phyloP scores from a whole-genome alignment of 2,329 filamentous ascomycete genomes.

The Xylariaceae sp. region DNA sequence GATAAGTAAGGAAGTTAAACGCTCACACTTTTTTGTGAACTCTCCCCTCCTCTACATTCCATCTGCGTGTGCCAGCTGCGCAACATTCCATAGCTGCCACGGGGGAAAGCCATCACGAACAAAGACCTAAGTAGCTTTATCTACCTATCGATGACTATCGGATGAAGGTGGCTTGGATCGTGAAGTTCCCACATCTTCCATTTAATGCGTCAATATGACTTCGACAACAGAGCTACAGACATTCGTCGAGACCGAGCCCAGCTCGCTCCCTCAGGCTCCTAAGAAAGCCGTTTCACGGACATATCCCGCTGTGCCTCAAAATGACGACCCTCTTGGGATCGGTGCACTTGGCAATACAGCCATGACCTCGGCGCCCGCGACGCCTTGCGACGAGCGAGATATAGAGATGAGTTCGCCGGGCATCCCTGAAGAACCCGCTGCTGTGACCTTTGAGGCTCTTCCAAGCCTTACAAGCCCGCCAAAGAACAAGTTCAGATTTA shows the following conservation, averaged over 20 bases:
- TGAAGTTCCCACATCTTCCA: too few relatives aligned
- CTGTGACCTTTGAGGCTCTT: conserved; percentile 20
- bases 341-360: conserved; percentile 9
- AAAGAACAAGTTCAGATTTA: conserved; percentile 68
- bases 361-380: conserved; percentile 11
- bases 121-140: too few relatives aligned
- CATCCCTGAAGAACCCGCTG: conserved; percentile 14
- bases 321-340: conserved; percentile 22
- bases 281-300: conserved; percentile 36
- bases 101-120: too few relatives aligned
- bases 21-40: too few relatives aligned
- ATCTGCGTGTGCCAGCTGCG: too few relatives aligned
- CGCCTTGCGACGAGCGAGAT: conserved; percentile 23
- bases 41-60: too few relatives aligned
- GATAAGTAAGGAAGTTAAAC: too few relatives aligned
- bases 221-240: conserved; percentile 20
- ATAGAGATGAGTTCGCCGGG: conserved; percentile 23
- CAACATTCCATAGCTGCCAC: too few relatives aligned
- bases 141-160: too few relatives aligned
- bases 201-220: too few relatives aligned
- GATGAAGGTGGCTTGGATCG: too few relatives aligned
- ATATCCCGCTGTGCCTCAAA: conserved; percentile 36
- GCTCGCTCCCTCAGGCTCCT: conserved; percentile 31
- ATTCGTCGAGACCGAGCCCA: conserved; percentile 27
- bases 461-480: conserved; percentile 51